phyloP scores from a whole-genome alignment of 768 basidiomycete species.

The Collybia mongolica region DNA sequence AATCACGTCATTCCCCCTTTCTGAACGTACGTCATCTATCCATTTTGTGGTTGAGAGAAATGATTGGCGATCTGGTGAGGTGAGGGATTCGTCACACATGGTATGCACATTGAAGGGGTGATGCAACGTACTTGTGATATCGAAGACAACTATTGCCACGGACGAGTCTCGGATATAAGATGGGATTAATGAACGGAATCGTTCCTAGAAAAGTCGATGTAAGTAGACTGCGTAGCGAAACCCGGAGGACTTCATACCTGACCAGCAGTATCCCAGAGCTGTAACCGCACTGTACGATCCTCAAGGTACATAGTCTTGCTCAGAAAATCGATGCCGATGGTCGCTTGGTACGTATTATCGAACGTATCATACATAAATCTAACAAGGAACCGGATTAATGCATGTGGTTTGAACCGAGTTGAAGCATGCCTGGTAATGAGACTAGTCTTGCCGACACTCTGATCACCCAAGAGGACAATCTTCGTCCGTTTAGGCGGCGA shows the following conservation, averaged over 20 bases:
- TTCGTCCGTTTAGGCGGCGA: constrained; percentile 93
- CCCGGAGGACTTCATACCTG: constrained; percentile 48
- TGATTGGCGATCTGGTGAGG: constrained; percentile 80
- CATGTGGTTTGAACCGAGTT: not conserved
- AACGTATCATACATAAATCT: constrained; percentile 99
- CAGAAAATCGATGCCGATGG: constrained; percentile 98
- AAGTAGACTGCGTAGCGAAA: not conserved
- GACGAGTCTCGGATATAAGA: constrained; percentile 99
- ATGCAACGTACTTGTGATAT: constrained; percentile 85
- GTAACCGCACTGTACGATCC: constrained; percentile 95
- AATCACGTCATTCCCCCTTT: constrained; percentile 96
- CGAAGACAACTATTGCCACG: constrained; percentile 98
- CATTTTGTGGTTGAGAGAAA: constrained; percentile 98
- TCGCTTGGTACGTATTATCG: constrained; percentile 98
- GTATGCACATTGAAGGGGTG: not conserved
- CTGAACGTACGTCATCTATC: constrained; percentile 99
- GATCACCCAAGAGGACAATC: constrained; percentile 94
- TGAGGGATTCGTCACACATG: constrained; percentile 4
- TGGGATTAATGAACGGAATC: constrained; percentile 95
- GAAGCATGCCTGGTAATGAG: constrained; percentile 84
- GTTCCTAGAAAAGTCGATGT: constrained; percentile 59
- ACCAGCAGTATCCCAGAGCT: constrained; percentile 98
- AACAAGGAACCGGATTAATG: constrained; percentile 6
- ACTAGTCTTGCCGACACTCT: constrained; percentile 98
- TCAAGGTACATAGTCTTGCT: constrained; percentile 99